Evolutionary conservation across 2,329 filamentous ascomycete genomes (phyloP), one percentile per base, ranked within the genome.

Genomic region (Hypoxylon sp.): DNA sequence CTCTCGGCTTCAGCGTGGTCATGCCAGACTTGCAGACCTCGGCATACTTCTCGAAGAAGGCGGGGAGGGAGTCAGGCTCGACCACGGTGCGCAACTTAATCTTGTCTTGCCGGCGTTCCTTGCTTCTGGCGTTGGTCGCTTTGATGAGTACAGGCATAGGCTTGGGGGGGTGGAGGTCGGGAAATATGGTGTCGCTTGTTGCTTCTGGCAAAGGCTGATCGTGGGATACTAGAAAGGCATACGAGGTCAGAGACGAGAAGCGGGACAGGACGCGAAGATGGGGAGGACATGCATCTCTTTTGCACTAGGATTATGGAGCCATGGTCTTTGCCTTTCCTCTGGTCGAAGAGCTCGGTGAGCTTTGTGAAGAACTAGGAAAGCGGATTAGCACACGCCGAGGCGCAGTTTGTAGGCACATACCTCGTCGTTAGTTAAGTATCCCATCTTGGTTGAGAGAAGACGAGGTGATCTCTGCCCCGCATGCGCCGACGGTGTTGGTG

Each of bases 1-100:
- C 95, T 73, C 96, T 87, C 78, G 97, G 97, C 88, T 97, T 98
- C 81, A 99, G 79, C 6, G 91, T 90, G 53, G 88, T 86, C 94
- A 98, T 98, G 5, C 94, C 93, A 0, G 86, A 84, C 83, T 97
- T 98, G 82, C 94, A 98, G 2, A 94, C 86, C 73, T 98, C 96
- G 21, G 94, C 94, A 82, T 98, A 99, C 56, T 88, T 86, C 31
- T 84, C 82, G 79, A 94, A 99, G 77, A 99, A 99, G 0, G 80
- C 83, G 59, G 97, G 94, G 10, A 98, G 79, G 4, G 91, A 88
- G 64, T 91, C 88, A 0, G 92, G 88, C 61, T 91, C 86, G 0
- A 98, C 94, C 0, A 97, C 80, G 0, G 96, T 98, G 2, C 93
- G 93, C 27, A 98, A 78, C 80, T 94, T 97, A 72, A 92, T 81